Evolutionary conservation across 371 early-diverging fungal genomes (phyloP).

Genomic region (Rhizopus delemar): DNA sequence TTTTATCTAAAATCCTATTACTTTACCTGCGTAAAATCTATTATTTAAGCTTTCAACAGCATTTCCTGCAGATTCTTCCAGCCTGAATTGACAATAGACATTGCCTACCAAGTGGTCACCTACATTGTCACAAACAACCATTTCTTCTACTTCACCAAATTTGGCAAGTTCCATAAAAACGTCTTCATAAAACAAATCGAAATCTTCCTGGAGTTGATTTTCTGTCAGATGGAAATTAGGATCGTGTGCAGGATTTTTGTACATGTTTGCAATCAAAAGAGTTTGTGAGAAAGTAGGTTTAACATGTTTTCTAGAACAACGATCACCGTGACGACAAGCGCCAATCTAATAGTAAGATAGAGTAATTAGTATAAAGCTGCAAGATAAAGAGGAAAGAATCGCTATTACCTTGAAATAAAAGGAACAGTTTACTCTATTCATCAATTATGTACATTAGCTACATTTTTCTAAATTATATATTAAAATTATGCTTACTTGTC

Average conservation of each 20-base stretch:
- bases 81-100: constrained; percentile 91
- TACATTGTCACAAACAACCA: constrained; percentile 96
- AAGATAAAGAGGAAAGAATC: too few relatives aligned
- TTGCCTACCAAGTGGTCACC: constrained; percentile 97
- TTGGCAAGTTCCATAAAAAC: constrained; percentile 93
- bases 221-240: constrained; percentile 68
- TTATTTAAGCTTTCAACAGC: constrained; percentile 90
- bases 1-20: too few relatives aligned
- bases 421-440: constrained; percentile 89
- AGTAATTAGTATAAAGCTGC: too few relatives aligned
- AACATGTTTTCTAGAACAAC: constrained; percentile 97
- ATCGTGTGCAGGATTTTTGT: constrained; percentile 90
- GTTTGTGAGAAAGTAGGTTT: constrained; percentile 94
- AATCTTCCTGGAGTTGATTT: constrained; percentile 86
- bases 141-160: constrained; percentile 95
- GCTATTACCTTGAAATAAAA: constrained; percentile 89
- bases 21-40: constrained; percentile 89
- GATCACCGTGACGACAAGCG: constrained; percentile 96
- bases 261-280: constrained; percentile 92
- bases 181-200: constrained; percentile 97
- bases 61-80: constrained; percentile 91
- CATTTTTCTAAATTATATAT: too few relatives aligned
- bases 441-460: not conserved
- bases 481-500: constrained; percentile 71
- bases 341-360: constrained; percentile 65